Percentiles rank a stretch among this genome's conserved stretches.
Evolutionary conservation across 2,329 filamentous ascomycete genomes (phyloP).

Genomic region (Hypoxylon rubiginosum): DNA sequence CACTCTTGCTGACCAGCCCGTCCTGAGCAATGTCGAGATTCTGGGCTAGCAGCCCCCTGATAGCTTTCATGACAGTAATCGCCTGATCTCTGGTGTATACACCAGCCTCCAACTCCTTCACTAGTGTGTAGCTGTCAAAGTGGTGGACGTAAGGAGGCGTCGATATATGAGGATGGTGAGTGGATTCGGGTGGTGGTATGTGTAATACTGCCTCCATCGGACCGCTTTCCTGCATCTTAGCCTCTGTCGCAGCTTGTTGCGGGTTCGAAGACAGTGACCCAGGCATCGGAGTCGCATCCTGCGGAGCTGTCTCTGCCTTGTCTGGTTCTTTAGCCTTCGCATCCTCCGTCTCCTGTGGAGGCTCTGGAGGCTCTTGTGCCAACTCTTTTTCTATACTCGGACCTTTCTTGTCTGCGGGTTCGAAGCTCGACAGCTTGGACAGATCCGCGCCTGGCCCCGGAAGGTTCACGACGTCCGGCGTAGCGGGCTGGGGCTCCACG

Average conservation of each 20-base stretch:
- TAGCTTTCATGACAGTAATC: conserved; percentile 91
- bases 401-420: conserved; percentile 33
- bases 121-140: conserved; percentile 94
- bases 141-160: conserved; percentile 90
- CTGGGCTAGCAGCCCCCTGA: conserved; percentile 79
- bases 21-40: conserved; percentile 86
- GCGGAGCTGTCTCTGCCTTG: conserved; percentile 12
- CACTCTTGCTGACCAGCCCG: conserved; percentile 87
- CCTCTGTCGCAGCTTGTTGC: conserved; percentile 53
- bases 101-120: conserved; percentile 79
- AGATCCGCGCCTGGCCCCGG: conserved; percentile 42
- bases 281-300: conserved; percentile 21
- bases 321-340: conserved; percentile 27
- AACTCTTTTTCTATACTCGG: conserved; percentile 30
- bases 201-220: conserved; percentile 66
- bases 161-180: conserved; percentile 70
- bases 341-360: conserved; percentile 14
- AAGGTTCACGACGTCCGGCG: conserved; percentile 49
- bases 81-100: conserved; percentile 82
- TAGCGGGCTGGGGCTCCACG: conserved; percentile 64
- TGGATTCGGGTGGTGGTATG: conserved; percentile 52
- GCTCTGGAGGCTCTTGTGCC: conserved; percentile 16
- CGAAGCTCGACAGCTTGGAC: conserved; percentile 32
- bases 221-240: conserved; percentile 58
- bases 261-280: conserved; percentile 45